Percentiles rank a stretch among this genome's conserved stretches.
These are phyloP conservation scores for Leccinum barrowsii DNA, from an alignment of 768 basidiomycete genomes.

Conservation along the genomic window DNA sequence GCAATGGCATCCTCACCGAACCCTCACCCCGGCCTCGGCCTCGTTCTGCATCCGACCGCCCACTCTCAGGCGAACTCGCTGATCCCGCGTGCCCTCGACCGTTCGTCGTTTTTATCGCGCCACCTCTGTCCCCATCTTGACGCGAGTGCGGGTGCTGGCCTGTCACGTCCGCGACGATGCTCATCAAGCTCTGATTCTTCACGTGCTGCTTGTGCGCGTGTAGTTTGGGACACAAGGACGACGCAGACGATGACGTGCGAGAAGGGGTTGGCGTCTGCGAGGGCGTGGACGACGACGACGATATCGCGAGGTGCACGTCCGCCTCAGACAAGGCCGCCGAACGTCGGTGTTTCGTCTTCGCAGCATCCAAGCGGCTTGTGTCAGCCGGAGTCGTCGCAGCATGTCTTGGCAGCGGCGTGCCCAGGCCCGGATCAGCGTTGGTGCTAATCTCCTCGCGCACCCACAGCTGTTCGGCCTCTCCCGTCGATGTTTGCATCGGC, in stretches of 20 bases:
- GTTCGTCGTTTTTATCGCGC: too few species aligned
- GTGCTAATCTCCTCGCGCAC: too few species aligned
- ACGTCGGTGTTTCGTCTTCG: constrained; percentile 2
- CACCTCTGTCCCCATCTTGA: constrained; percentile 17
- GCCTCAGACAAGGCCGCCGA: constrained; percentile 16
- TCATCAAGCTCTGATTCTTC: constrained; percentile 50
- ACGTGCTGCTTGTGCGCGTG: constrained; percentile 2
- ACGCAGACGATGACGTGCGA: neutral
- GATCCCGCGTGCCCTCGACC: neutral
- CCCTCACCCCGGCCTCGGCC: constrained; percentile 8
- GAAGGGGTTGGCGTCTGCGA: neutral
- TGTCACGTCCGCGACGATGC: constrained; percentile 63
- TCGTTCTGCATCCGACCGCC: neutral
- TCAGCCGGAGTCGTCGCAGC: neutral
- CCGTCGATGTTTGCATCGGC: too few species aligned
- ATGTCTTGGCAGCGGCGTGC: neutral
- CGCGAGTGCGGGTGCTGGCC: constrained; percentile 28
- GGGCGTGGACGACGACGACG: neutral
- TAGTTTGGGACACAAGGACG: constrained; percentile 2
- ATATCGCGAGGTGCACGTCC: neutral
- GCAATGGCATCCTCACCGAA: constrained; percentile 48
- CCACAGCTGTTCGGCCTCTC: too few species aligned
- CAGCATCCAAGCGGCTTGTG: neutral
- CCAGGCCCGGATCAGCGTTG: neutral
- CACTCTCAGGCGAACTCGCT: neutral